phyloP scores from a whole-genome alignment of 352 stramenopile genomes.

The Phytophthora agathidicida region DNA sequence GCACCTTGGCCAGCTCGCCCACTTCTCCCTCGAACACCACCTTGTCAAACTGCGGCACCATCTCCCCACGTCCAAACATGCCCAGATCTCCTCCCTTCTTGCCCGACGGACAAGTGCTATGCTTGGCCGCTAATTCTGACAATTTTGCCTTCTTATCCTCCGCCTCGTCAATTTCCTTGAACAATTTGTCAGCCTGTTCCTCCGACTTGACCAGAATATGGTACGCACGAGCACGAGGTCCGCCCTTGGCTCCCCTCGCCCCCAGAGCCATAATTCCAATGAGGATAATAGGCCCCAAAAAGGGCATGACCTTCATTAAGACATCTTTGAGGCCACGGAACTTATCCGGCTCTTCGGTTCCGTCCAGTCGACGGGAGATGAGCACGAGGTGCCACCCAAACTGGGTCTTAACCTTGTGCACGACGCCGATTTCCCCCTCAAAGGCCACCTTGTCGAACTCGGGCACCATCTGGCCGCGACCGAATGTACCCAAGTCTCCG shows the following conservation, averaged over 20 bases:
- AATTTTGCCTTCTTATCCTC: slow-evolving; percentile 62
- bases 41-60: slow-evolving; percentile 81
- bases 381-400: slow-evolving; percentile 75
- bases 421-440: slow-evolving; percentile 62
- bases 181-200: slow-evolving; percentile 53
- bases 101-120: slow-evolving; percentile 67
- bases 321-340: slow-evolving; percentile 41
- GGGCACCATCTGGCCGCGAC: slow-evolving; percentile 76
- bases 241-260: slow-evolving; percentile 25
- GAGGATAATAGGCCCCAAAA: slow-evolving; percentile 56
- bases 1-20: slow-evolving; percentile 60
- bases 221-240: slow-evolving; percentile 51
- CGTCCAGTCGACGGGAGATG: slow-evolving; percentile 58
- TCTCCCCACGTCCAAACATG: slow-evolving; percentile 73
- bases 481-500: slow-evolving; percentile 75
- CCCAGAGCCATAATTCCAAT: slow-evolving; percentile 58
- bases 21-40: slow-evolving; percentile 65
- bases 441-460: slow-evolving; percentile 82
- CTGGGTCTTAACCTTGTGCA: slow-evolving; percentile 89
- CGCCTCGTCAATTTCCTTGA: slow-evolving; percentile 59
- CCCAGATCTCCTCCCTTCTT: slow-evolving; percentile 68
- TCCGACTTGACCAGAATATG: slow-evolving; percentile 74
- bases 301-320: slow-evolving; percentile 52
- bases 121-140: slow-evolving; percentile 50
- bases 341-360: slow-evolving; percentile 41